Base-by-base conservation (phyloP, 23 red algal genomes). In the Cyanidiococcus yangmingshanensis region DNA sequence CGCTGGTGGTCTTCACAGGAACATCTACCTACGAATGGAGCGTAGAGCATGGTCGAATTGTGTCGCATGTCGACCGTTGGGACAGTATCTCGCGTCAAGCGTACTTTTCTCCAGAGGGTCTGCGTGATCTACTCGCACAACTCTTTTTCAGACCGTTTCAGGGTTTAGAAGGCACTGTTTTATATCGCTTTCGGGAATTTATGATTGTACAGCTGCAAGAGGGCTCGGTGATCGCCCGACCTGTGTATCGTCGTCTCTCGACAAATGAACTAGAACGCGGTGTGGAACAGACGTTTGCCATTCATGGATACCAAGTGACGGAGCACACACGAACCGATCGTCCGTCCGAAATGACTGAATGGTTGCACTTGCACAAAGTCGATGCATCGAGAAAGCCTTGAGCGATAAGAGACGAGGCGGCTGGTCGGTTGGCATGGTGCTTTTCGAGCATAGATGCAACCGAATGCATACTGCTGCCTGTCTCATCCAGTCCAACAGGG, bases 91-190 rank as follows among this genome's bases (percentile, higher is more conserved):
- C 16, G 29, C 51, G 51, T 3, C 75, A 77, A 29, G 75, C n/a
- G 51, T 58, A 31, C 39, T 77, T 77, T 77, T 77, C 75, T n/a
- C 39, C 29, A 39, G 75, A 77, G 51, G 75, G 41, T 7, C 7
- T 71, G 63, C n/a, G 63, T 7, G 63, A 71, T 35, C 63, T 71
- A 7, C 63, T 71, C 16, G 27, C 7, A 29, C 63, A 71, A 29
- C 63, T 71, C 16, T 32, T 35, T 7, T 29, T 12, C 3, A 12
- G 27, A 35, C 63, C 63, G 63, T 71, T 71, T 30, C n/a, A 7
- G 12, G 7, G 7, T 35, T 7, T 32, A 7, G n/a, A 71, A 35
- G 45, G 45, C 21, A 54, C 45, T 15, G 32, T 71, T 35, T 29
- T 71, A 29, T 71, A 71, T 29, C 63, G 63, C 27, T 71, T 71